phyloP scores from a whole-genome alignment of 1,139 yeast genomes.

The Debaryomyces nepalensis region DNA sequence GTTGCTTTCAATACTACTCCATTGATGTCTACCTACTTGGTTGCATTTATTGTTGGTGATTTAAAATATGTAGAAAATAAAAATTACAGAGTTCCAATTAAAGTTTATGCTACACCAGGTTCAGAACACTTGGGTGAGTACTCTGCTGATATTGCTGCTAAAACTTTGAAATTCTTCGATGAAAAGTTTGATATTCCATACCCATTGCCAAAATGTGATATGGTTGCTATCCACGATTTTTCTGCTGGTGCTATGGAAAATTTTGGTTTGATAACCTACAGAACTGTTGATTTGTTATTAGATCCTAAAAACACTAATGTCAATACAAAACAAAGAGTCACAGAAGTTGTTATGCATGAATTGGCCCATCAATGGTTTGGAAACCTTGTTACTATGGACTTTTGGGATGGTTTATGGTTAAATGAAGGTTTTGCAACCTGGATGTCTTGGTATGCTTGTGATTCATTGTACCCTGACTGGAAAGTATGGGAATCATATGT shows the following conservation, averaged over 20 bases:
- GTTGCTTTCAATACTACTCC: constrained; percentile 62
- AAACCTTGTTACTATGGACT: constrained; percentile 87
- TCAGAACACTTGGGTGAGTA: constrained; percentile 53
- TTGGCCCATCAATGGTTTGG: constrained; percentile 96
- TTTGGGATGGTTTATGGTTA: constrained; percentile 95
- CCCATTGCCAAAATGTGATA: constrained; percentile 63
- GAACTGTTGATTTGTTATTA: constrained; percentile 57
- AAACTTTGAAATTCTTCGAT: constrained; percentile 56
- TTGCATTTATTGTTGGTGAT: constrained; percentile 81
- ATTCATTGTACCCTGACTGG: constrained; percentile 84
- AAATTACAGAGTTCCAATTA: constrained; percentile 65
- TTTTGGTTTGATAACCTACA: constrained; percentile 60
- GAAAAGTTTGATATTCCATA: constrained; percentile 57
- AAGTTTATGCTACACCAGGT: constrained; percentile 60
- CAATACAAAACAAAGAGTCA: constrained; percentile 68
- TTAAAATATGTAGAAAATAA: constrained; percentile 70
- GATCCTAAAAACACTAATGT: constrained; percentile 51
- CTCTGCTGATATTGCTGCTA: constrained; percentile 56
- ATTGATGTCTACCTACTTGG: constrained; percentile 76
- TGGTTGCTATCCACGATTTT: constrained; percentile 61
- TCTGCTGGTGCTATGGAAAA: constrained; percentile 69
- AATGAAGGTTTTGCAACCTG: constrained; percentile 90
- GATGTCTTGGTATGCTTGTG: constrained; percentile 84
- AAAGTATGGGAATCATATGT: constrained; percentile 79
- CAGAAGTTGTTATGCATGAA: constrained; percentile 89